A percentile compares a stretch with the other conserved stretches of the same genome.
Conservation (phyloP, 345 rosid genomes). For the Dovyalis caffra region DNA sequence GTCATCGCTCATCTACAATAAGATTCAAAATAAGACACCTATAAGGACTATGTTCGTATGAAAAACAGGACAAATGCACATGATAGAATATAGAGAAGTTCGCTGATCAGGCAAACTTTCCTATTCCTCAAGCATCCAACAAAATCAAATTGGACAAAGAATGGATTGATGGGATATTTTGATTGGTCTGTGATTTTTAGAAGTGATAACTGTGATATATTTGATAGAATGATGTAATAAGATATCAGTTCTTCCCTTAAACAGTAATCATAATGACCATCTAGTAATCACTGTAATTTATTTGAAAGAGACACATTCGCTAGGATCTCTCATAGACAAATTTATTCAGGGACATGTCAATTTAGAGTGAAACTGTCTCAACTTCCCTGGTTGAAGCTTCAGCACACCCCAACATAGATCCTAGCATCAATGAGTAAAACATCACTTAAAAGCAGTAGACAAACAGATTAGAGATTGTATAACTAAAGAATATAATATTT, state of each 20-base stretch:
- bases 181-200: neutral
- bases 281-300: no score
- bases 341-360: neutral
- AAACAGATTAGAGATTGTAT: neutral
- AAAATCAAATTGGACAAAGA: neutral
- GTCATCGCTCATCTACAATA: constrained; percentile 77
- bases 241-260: no score
- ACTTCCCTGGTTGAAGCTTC: neutral
- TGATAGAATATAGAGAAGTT: neutral
- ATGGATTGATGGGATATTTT: neutral
- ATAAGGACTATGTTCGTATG: neutral
- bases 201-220: no score
- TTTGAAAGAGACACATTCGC: neutral
- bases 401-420: neutral
- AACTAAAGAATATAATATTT: neutral
- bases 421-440: neutral
- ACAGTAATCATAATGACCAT: no score
- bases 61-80: neutral
- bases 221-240: no score
- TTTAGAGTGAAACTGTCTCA: neutral
- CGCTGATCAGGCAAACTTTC: neutral
- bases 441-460: neutral
- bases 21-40: neutral
- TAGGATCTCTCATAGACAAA: no score
- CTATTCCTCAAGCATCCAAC: neutral